These are phyloP conservation scores for Daldinia eschscholtzii DNA, from an alignment of 2,329 filamentous ascomycete species.

Conservation along the genomic window DNA sequence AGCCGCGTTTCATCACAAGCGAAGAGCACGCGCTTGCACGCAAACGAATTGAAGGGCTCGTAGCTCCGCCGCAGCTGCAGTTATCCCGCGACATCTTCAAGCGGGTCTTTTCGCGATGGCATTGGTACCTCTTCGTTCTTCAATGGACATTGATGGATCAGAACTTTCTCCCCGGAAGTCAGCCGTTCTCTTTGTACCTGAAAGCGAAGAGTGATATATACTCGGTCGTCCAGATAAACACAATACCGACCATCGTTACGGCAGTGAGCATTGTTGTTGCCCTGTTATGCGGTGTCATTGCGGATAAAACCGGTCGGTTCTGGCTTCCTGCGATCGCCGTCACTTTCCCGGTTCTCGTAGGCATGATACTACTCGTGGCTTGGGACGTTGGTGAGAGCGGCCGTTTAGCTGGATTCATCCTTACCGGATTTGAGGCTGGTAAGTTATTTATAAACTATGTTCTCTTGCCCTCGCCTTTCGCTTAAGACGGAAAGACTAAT, in stretches of 20 bases:
- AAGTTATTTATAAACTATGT: conserved; percentile 39
- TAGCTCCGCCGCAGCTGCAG: conserved; percentile 51
- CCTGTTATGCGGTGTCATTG: conserved; percentile 51
- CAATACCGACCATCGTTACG: conserved; percentile 56
- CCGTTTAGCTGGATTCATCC: conserved; percentile 55
- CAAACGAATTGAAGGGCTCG: conserved; percentile 48
- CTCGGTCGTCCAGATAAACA: conserved; percentile 58
- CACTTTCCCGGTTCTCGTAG: conserved; percentile 53
- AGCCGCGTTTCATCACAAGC: conserved; percentile 53
- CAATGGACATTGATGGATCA: conserved; percentile 57
- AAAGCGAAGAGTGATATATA: conserved; percentile 55
- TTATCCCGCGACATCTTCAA: conserved; percentile 54
- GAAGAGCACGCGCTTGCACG: conserved; percentile 53
- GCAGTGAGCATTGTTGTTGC: conserved; percentile 56
- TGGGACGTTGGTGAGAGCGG: conserved; percentile 56
- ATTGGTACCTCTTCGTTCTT: conserved; percentile 56
- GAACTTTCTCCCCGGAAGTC: conserved; percentile 52
- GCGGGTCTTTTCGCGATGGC: conserved; percentile 56
- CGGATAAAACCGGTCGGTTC: conserved; percentile 54
- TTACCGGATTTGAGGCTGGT: conserved; percentile 56
- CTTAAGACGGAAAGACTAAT: not conserved
- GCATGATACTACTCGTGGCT: conserved; percentile 52
- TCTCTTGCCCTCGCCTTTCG: not conserved
- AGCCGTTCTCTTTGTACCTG: conserved; percentile 58
- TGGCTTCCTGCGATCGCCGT: conserved; percentile 53